These are phyloP conservation scores for Wickerhamomyces strasburgensis DNA, from an alignment of 805 yeast species.

Conservation along the genomic window DNA sequence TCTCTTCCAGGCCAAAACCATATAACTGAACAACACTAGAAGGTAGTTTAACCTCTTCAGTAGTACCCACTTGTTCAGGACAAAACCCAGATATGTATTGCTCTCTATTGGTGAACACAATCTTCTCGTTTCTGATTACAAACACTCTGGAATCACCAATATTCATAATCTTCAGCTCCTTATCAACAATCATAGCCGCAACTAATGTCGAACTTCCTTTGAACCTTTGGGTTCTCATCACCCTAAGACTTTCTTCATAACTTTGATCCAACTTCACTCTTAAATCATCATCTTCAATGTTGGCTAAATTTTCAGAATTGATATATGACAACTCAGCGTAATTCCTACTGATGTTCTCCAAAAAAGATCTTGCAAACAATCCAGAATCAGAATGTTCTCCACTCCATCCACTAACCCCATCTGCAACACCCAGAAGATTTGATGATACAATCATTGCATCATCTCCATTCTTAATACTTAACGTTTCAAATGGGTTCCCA, in stretches of 20 bases:
- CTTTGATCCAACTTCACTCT: slow-evolving; percentile 42
- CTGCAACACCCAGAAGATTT: slow-evolving; percentile 48
- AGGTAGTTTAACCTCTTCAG: slow-evolving; percentile 37
- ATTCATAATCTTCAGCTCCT: slow-evolving; percentile 39
- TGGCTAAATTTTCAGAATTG: slow-evolving; percentile 29
- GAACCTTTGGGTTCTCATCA: slow-evolving; percentile 44
- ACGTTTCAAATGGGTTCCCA: slow-evolving; percentile 48
- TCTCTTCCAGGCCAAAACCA: slow-evolving; percentile 33
- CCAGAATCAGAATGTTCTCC: slow-evolving; percentile 43
- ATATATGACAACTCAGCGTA: slow-evolving; percentile 24
- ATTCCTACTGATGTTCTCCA: slow-evolving; percentile 43
- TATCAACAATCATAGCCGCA: slow-evolving; percentile 45
- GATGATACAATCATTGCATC: slow-evolving; percentile 55
- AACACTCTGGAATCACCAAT: slow-evolving; percentile 49
- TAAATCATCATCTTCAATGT: slow-evolving; percentile 39
- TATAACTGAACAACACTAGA: slow-evolving; percentile 44
- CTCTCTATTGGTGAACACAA: slow-evolving; percentile 39
- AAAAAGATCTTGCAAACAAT: slow-evolving; percentile 47
- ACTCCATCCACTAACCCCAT: slow-evolving; percentile 56
- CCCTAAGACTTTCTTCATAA: slow-evolving; percentile 41
- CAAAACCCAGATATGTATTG: slow-evolving; percentile 42
- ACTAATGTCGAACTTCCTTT: slow-evolving; percentile 47
- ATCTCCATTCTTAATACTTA: slow-evolving; percentile 50
- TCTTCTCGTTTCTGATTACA: slow-evolving; percentile 41
- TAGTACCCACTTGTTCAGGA: slow-evolving; percentile 54